These are phyloP conservation scores for Dalbergia oliveri DNA, from an alignment of 306 rosid genomes.

Conservation along the genomic window DNA sequence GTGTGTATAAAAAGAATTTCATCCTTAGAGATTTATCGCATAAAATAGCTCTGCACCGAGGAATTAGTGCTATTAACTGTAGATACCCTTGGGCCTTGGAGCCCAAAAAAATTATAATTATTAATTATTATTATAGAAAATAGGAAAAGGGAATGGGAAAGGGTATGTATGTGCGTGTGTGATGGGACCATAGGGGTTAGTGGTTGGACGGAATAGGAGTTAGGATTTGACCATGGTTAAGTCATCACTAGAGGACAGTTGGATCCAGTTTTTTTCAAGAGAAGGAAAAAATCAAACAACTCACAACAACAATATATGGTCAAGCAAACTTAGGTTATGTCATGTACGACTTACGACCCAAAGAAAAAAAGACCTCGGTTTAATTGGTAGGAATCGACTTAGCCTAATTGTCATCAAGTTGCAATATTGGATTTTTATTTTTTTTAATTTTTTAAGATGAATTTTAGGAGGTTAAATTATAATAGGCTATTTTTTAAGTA, in stretches of 20 bases:
- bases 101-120: too few relatives aligned
- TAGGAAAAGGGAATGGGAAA: too few relatives aligned
- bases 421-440: neutral
- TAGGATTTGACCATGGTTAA: neutral
- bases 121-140: too few relatives aligned
- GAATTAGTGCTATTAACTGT: too few relatives aligned
- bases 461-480: too few relatives aligned
- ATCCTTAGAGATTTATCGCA: too few relatives aligned
- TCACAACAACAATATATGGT: neutral
- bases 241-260: neutral
- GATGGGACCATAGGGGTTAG: neutral
- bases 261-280: neutral
- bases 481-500: too few relatives aligned
- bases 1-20: too few relatives aligned
- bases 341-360: too few relatives aligned
- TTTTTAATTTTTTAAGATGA: neutral
- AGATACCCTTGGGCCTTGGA: too few relatives aligned
- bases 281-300: neutral
- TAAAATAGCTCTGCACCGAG: too few relatives aligned
- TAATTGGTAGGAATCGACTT: neutral
- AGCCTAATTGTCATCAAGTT: neutral
- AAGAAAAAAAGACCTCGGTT: neutral
- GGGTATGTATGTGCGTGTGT: neutral
- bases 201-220: neutral
- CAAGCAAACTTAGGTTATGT: neutral